Base-by-base conservation (phyloP, 352 stramenopile genomes). In the Globisporangium yorkense region DNA sequence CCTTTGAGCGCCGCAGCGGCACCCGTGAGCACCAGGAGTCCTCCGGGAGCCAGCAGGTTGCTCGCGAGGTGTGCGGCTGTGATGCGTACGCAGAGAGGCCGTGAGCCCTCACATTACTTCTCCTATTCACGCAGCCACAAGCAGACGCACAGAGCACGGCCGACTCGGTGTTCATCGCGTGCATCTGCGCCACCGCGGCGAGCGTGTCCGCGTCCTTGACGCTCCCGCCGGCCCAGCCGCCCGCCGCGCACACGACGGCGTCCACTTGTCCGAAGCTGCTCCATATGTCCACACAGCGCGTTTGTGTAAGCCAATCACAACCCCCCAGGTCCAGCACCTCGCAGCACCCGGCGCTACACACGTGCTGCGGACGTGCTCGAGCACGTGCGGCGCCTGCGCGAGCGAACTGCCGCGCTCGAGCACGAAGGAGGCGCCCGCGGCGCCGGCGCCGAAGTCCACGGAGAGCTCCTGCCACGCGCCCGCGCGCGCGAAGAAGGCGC, bases 1-100 rank as follows among this genome's bases (percentile, higher is more conserved):
- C 76, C 74, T 54, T 86, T 72, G 6, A 92, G 63, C 13, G 87
- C 87, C n/a, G 88, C 85, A 4, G 80, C 81, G 6, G 88, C 85
- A 16, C 88, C 87, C 13, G 86, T 96, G 27, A 96, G 66, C 20
- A 96, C 82, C 20, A 96, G 71, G 20, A 96, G 67, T 0, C 88
- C 88, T 35, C 75, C 69, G 5, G 76, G 67, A 7, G 68, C 69
- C 44, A 96, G 59, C 49, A 78, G 60, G 20, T 88, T 72, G 55
- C 70, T 88, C 35, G 87, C 85, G 40, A 96, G 65, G 60, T 93
- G 84, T n/a, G 88, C 86, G 24, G 85, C 88, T 92, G 21, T 12
- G 24, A 15, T 21, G 7, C 29, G 24, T 27, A 62, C 60, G 24
- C 9, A 65, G 47, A 55, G 4, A 24, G 9, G 4, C n/a, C 9